These are phyloP conservation scores for Colletotrichum neosansevieriae DNA, from an alignment of 2,329 filamentous ascomycete species.

Conservation along the genomic window DNA sequence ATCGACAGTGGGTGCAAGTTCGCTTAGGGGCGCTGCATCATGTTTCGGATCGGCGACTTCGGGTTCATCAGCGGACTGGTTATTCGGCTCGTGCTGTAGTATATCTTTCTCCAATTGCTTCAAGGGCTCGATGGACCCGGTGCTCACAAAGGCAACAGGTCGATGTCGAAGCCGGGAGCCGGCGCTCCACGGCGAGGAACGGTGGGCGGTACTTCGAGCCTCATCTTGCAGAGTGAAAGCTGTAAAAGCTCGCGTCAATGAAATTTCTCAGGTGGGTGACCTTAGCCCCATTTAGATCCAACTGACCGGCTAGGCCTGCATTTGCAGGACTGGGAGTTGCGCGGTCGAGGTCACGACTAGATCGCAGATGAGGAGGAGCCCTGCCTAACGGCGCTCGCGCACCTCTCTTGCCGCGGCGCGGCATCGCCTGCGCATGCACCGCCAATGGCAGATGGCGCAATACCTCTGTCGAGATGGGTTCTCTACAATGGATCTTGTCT, in stretches of 20 bases:
- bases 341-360: constrained; percentile 5
- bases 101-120: constrained; percentile 52
- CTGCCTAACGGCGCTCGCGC: constrained; percentile 27
- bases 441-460: no score
- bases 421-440: constrained; percentile 28
- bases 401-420: constrained; percentile 33
- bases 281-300: background rate
- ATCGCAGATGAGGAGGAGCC: constrained; percentile 9
- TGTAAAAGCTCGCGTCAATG: background rate
- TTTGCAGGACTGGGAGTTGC: background rate
- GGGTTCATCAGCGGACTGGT: background rate
- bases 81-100: constrained; percentile 26
- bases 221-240: constrained; percentile 43
- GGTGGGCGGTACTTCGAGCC: constrained; percentile 45
- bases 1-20: background rate
- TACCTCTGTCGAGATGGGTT: background rate
- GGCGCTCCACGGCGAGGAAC: constrained; percentile 54
- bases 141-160: constrained; percentile 66
- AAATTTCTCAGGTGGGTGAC: background rate
- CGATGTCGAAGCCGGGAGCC: constrained; percentile 59
- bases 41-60: no score
- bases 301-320: constrained; percentile 19
- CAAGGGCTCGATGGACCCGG: constrained; percentile 64
- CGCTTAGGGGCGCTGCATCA: background rate
- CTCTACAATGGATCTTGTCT: background rate